These are phyloP conservation scores for Debaryomyces tyrocola DNA, from an alignment of 805 yeast species.

Conservation along the genomic window DNA sequence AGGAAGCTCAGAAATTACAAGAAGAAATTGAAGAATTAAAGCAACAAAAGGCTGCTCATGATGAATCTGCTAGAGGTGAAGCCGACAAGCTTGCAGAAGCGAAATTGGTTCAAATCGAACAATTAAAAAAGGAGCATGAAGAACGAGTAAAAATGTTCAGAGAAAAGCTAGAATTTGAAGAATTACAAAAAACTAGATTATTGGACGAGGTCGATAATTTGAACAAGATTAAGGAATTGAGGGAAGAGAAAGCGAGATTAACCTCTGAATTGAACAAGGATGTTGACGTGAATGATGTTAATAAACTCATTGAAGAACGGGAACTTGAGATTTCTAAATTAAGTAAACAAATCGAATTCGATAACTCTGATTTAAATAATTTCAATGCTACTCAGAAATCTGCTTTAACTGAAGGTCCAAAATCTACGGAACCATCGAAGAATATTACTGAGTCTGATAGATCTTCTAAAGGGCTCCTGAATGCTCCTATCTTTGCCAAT, in stretches of 20 bases:
- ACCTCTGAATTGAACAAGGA: conserved; percentile 20
- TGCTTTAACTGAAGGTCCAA: not conserved
- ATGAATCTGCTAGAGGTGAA: conserved; percentile 24
- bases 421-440: not conserved
- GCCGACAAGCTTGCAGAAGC: conserved; percentile 30
- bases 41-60: conserved; percentile 17
- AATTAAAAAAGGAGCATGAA: conserved; percentile 33
- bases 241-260: conserved; percentile 37
- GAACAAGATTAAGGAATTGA: conserved; percentile 37
- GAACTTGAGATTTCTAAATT: conserved; percentile 33
- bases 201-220: conserved; percentile 40
- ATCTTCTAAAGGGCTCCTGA: too few relatives aligned
- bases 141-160: conserved; percentile 29
- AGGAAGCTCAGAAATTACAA: conserved; percentile 28
- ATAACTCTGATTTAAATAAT: conserved; percentile 24
- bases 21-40: conserved; percentile 32
- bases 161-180: conserved; percentile 34
- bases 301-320: conserved; percentile 30
- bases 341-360: conserved; percentile 32
- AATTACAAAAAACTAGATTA: conserved; percentile 36
- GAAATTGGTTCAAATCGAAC: conserved; percentile 33
- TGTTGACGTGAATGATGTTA: conserved; percentile 22
- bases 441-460: too few relatives aligned
- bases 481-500: too few relatives aligned
- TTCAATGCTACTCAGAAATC: too few relatives aligned